phyloP scores from a whole-genome alignment of 306 rosid genomes.

The Trifolium fragiferum region DNA sequence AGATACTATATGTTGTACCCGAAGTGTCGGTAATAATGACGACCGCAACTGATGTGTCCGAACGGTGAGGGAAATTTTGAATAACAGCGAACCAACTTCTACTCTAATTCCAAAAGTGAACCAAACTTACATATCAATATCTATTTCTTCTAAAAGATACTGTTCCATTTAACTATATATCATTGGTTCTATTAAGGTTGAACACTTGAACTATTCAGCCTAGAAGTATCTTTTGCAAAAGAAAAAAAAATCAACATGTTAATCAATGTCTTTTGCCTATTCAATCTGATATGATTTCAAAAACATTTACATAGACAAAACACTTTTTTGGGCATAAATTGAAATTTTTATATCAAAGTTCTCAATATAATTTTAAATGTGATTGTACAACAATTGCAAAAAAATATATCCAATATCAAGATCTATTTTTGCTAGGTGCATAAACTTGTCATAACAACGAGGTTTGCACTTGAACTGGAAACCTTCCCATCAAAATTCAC shows the following conservation, averaged over 20 bases:
- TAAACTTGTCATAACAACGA: slow-evolving; percentile 21
- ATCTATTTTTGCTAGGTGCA: slow-evolving; percentile 6
- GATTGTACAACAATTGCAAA: slow-evolving; percentile 31
- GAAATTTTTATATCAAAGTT: slow-evolving; percentile 3
- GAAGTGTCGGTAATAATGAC: no score
- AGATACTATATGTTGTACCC: not conserved
- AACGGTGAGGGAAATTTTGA: no score
- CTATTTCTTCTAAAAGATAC: no score
- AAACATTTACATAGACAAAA: not conserved
- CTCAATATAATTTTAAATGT: slow-evolving; percentile 9
- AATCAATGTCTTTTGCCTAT: not conserved
- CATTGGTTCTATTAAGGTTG: not conserved
- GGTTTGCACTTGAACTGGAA: slow-evolving; percentile 21
- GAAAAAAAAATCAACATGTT: not conserved
- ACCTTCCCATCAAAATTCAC: slow-evolving; percentile 32
- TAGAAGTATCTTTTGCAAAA: not conserved
- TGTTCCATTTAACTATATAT: not conserved
- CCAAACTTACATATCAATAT: no score
- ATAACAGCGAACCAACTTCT: no score
- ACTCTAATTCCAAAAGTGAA: no score
- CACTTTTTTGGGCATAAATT: slow-evolving; percentile 6
- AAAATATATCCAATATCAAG: slow-evolving; percentile 35
- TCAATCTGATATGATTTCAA: not conserved
- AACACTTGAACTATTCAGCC: not conserved
- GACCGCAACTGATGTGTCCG: no score